Percentiles rank a stretch among this genome's conserved stretches.
Conservation (phyloP, 192 early-diverging fungal species). For the Coemansia sp. region DNA sequence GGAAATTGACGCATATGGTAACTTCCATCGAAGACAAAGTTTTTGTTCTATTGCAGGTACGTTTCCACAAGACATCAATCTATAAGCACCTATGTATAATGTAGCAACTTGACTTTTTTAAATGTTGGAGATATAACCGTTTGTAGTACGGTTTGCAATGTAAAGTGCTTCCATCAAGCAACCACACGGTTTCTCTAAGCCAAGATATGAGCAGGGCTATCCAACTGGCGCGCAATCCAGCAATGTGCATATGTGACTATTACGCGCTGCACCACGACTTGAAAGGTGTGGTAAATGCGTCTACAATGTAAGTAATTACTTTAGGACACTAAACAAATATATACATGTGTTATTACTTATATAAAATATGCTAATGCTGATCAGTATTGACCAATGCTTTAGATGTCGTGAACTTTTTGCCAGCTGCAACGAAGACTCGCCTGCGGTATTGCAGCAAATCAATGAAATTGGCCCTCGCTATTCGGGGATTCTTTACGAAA, state of each 20-base stretch:
- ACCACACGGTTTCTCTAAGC: slow-evolving; percentile 22
- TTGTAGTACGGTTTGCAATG: slow-evolving; percentile 36
- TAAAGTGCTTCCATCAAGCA: slow-evolving; percentile 21
- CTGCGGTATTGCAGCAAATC: slow-evolving; percentile 59
- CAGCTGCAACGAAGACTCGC: slow-evolving; percentile 50
- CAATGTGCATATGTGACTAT: slow-evolving; percentile 29
- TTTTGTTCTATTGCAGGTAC: slow-evolving; percentile 35
- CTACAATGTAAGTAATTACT: slow-evolving; percentile 36
- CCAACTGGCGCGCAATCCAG: slow-evolving; percentile 16
- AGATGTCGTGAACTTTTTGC: slow-evolving; percentile 45
- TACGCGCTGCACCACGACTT: slow-evolving; percentile 14
- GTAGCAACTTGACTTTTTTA: too few relatives aligned
- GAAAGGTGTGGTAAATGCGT: slow-evolving; percentile 12
- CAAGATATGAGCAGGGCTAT: slow-evolving; percentile 31
- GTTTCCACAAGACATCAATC: neutral
- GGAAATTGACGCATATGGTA: slow-evolving; percentile 11
- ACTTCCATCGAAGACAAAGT: slow-evolving; percentile 26
- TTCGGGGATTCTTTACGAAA: slow-evolving; percentile 49
- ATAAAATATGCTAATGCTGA: neutral
- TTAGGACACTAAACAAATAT: neutral
- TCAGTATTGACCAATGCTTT: neutral
- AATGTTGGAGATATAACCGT: too few relatives aligned
- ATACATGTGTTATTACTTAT: neutral
- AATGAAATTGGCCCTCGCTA: slow-evolving; percentile 59
- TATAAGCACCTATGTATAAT: too few relatives aligned